Evolutionary conservation across 192 early-diverging fungal genomes (phyloP).

Genomic region (Entophlyctis luteolus): DNA sequence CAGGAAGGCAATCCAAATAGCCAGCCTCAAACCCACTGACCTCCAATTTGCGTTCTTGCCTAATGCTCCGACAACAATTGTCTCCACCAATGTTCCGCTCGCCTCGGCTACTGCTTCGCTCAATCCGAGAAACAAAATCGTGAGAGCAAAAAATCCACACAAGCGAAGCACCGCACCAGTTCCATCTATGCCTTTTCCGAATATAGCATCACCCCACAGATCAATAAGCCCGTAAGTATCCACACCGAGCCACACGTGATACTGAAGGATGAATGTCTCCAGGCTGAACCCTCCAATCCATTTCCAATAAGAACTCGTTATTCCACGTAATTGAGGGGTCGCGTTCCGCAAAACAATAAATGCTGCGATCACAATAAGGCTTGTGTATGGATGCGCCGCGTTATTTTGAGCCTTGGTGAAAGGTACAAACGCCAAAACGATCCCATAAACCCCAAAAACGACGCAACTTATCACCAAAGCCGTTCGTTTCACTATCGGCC

Average conservation of each 20-base stretch:
- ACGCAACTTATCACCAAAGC: constrained; percentile 33
- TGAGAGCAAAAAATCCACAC: constrained; percentile 1
- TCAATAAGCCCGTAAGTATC: constrained; percentile 72
- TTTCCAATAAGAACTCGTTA: constrained; percentile 50
- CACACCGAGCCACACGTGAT: constrained; percentile 71
- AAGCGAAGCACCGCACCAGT: not conserved
- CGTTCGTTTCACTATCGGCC: not conserved
- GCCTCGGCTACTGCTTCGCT: constrained; percentile 7
- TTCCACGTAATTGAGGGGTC: constrained; percentile 49
- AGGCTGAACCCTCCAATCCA: constrained; percentile 63
- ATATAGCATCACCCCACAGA: constrained; percentile 39
- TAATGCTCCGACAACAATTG: constrained; percentile 11
- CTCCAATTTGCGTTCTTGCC: not conserved
- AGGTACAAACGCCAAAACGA: constrained; percentile 38
- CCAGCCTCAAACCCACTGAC: not conserved
- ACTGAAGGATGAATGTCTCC: constrained; percentile 76
- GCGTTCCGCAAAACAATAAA: constrained; percentile 69
- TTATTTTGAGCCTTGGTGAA: constrained; percentile 63
- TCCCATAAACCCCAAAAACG: constrained; percentile 51
- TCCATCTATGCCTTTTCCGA: not conserved
- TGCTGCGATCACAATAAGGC: constrained; percentile 54
- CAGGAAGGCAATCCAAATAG: not conserved
- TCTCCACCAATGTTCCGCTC: constrained; percentile 10
- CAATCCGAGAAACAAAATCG: constrained; percentile 13
- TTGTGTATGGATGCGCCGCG: constrained; percentile 61